Evolutionary conservation across 345 rosid genomes (phyloP).

Genomic region (Rhodamnia rubescens): DNA sequence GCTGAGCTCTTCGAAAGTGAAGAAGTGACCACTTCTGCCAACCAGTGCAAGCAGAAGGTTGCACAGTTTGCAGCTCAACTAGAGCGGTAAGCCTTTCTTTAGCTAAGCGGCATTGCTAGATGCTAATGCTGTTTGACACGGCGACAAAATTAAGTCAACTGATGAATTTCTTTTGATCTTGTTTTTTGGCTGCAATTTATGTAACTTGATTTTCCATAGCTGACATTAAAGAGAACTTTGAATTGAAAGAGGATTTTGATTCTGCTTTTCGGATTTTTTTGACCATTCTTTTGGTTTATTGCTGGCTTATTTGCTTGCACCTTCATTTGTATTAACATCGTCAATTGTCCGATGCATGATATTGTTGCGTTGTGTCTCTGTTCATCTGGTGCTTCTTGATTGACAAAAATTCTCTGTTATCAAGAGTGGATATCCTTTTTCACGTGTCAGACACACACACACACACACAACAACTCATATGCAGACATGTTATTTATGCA

Average conservation of each 20-base stretch:
- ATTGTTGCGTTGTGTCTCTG: neutral
- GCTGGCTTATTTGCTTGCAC: neutral
- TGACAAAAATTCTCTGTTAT: neutral
- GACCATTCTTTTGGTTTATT: neutral
- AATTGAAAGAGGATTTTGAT: neutral
- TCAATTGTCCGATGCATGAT: neutral
- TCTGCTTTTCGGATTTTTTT: neutral
- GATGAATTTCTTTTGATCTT: neutral
- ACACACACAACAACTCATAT: neutral
- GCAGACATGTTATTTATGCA: neutral
- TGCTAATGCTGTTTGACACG: neutral
- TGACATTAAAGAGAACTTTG: neutral
- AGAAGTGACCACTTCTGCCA: conserved; percentile 88
- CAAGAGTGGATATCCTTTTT: neutral
- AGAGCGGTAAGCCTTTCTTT: conserved; percentile 52
- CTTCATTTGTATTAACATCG: neutral
- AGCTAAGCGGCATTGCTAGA: neutral
- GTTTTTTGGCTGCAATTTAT: neutral
- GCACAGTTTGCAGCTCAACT: conserved; percentile 90
- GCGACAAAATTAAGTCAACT: neutral
- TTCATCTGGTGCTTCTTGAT: neutral
- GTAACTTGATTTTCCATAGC: neutral
- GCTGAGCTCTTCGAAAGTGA: conserved; percentile 76
- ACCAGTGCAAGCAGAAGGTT: conserved; percentile 96
- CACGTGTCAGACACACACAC: neutral